A percentile compares a stretch with the other conserved stretches of the same genome.
Evolutionary conservation across 257 asterid species (phyloP).

Genomic region (Anisodus acutangulus): DNA sequence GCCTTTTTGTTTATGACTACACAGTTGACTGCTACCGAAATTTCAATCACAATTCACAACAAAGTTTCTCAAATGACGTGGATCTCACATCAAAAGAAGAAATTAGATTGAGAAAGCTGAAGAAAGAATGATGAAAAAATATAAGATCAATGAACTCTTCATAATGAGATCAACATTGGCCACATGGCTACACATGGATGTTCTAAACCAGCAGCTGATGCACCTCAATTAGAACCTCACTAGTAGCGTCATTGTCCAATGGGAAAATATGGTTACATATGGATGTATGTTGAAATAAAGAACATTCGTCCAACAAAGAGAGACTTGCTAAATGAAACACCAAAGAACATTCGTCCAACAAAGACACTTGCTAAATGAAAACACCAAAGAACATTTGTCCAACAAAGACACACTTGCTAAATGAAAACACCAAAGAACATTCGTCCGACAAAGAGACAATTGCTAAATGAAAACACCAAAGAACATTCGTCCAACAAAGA

Average conservation of each 20-base stretch:
- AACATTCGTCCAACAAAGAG: neutral
- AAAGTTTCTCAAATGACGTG: neutral
- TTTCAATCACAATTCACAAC: neutral
- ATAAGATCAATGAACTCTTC: neutral
- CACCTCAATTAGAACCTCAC: neutral
- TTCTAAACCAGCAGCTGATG: neutral
- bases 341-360: neutral
- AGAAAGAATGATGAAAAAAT: neutral
- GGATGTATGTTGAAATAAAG: neutral
- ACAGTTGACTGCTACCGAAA: neutral
- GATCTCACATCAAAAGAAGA: neutral
- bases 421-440: no score
- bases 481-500: neutral
- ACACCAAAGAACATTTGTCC: neutral
- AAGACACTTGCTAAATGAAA: neutral
- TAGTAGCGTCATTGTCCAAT: neutral
- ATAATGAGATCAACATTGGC: neutral
- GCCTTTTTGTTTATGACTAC: neutral
- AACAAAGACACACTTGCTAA: constrained; percentile 2
- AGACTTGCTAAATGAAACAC: neutral
- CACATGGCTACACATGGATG: neutral
- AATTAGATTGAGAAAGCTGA: constrained; percentile 5
- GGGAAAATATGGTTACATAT: neutral
- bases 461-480: neutral
- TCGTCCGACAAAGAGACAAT: no score